Percentiles rank a stretch among this genome's conserved stretches.
phyloP scores from a whole-genome alignment of 208 protist genomes.

The Phytomonas sp. region DNA sequence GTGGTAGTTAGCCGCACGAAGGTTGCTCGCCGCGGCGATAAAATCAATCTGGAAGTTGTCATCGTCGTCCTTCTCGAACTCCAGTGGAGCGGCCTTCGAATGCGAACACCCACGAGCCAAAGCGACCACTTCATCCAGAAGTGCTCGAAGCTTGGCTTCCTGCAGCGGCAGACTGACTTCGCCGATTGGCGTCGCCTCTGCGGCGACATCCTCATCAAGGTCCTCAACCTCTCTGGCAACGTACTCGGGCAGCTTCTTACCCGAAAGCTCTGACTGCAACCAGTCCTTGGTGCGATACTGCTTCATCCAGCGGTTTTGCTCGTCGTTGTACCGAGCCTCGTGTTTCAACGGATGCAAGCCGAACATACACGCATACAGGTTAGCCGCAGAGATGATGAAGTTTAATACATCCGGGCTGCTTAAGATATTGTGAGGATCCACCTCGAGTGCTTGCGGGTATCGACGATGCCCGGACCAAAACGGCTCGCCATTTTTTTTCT shows the following conservation, averaged over 20 bases:
- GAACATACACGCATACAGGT: constrained; percentile 83
- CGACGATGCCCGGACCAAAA: constrained; percentile 91
- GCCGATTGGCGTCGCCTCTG: constrained; percentile 20
- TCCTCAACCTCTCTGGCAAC: constrained; percentile 42
- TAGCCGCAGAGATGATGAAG: constrained; percentile 65
- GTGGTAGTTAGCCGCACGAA: constrained; percentile 90
- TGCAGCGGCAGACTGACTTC: constrained; percentile 14
- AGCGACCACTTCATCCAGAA: constrained; percentile 32
- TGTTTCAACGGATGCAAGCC: constrained; percentile 77
- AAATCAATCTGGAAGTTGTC: constrained; percentile 95
- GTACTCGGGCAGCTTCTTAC: constrained; percentile 32
- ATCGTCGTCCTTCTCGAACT: constrained; percentile 96
- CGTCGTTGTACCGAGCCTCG: constrained; percentile 77
- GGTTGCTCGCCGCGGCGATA: constrained; percentile 88
- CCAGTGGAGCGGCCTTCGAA: constrained; percentile 45
- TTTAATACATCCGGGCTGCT: constrained; percentile 36
- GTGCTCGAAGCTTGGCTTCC: constrained; percentile 38
- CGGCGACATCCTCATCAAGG: constrained; percentile 72
- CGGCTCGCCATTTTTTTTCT: constrained; percentile 87
- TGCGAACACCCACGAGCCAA: constrained; percentile 34
- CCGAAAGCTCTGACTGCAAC: constrained; percentile 29
- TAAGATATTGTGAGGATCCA: constrained; percentile 7
- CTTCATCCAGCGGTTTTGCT: constrained; percentile 76
- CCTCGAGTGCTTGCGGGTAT: constrained; percentile 55
- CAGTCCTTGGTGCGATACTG: constrained; percentile 63